These are phyloP conservation scores for Lepidium aucheri DNA, from an alignment of 345 rosid species.

Conservation along the genomic window DNA sequence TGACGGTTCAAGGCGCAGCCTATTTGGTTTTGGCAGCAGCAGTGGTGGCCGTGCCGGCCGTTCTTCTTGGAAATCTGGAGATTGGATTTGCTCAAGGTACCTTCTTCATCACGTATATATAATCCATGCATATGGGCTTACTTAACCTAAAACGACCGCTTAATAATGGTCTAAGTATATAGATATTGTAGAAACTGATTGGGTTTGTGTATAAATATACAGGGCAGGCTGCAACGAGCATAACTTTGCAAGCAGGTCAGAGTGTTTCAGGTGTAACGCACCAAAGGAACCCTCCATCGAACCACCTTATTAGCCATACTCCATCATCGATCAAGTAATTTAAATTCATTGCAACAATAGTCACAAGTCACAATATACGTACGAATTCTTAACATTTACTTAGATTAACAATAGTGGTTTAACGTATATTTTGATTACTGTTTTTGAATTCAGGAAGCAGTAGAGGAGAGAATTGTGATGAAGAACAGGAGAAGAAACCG, in stretches of 20 bases:
- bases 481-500: not conserved
- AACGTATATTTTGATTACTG: not conserved
- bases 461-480: not conserved
- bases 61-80: slow-evolving; percentile 77
- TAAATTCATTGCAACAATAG: not conserved
- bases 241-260: slow-evolving; percentile 87
- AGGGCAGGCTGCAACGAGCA: slow-evolving; percentile 87
- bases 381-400: not conserved
- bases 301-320: slow-evolving; percentile 28
- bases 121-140: slow-evolving; percentile 3
- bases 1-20: slow-evolving; percentile 29
- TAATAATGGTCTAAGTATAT: not conserved
- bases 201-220: not conserved
- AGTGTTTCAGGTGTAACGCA: slow-evolving; percentile 89
- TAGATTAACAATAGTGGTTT: not conserved
- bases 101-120: not conserved
- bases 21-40: slow-evolving; percentile 32
- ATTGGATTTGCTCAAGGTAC: slow-evolving; percentile 74
- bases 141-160: not conserved
- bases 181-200: not conserved
- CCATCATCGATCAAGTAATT: not conserved
- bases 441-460: slow-evolving; percentile 1
- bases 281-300: slow-evolving; percentile 51
- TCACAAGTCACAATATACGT: too few species aligned
- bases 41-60: slow-evolving; percentile 37